These are phyloP conservation scores for Quercus dentata DNA, from an alignment of 306 rosid genomes.

Conservation along the genomic window DNA sequence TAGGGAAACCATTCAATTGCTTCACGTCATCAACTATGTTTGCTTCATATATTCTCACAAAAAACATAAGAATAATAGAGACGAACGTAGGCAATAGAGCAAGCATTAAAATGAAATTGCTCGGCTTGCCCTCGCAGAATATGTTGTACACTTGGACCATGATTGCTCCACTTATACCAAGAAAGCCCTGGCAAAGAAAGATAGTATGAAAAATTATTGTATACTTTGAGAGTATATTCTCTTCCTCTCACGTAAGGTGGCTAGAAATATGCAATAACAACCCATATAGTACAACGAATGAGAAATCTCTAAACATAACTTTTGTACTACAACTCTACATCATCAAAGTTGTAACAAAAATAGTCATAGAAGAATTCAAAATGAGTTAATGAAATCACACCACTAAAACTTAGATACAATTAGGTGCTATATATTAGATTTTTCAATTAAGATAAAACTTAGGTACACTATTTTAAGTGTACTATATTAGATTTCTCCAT, in stretches of 20 bases:
- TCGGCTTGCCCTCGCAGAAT: conserved; percentile 51
- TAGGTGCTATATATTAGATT: too few species aligned
- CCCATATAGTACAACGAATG: too few species aligned
- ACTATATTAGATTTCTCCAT: too few species aligned
- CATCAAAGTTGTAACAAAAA: too few species aligned
- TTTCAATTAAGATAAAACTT: too few species aligned
- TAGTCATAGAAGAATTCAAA: too few species aligned
- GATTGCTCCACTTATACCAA: conserved; percentile 90
- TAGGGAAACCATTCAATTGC: conserved; percentile 60
- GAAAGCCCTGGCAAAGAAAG: conserved; percentile 58
- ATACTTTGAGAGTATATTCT: fast-evolving
- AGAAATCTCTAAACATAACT: too few species aligned
- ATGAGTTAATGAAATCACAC: too few species aligned
- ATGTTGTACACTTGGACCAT: conserved; percentile 64
- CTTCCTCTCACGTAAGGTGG: too few species aligned
- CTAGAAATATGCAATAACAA: fast-evolving
- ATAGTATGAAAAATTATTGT: conserved; percentile 39
- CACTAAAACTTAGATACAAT: too few species aligned
- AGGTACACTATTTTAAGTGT: too few species aligned
- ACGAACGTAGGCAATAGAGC: conserved; percentile 66
- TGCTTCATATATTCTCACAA: conserved; percentile 58
- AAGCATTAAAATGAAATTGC: conserved; percentile 58
- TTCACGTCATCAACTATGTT: conserved; percentile 39
- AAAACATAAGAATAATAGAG: conserved; percentile 48
- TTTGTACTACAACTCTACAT: too few species aligned